Conservation (phyloP, 2,329 filamentous ascomycete genomes). For the Colletotrichum plurivorum region DNA sequence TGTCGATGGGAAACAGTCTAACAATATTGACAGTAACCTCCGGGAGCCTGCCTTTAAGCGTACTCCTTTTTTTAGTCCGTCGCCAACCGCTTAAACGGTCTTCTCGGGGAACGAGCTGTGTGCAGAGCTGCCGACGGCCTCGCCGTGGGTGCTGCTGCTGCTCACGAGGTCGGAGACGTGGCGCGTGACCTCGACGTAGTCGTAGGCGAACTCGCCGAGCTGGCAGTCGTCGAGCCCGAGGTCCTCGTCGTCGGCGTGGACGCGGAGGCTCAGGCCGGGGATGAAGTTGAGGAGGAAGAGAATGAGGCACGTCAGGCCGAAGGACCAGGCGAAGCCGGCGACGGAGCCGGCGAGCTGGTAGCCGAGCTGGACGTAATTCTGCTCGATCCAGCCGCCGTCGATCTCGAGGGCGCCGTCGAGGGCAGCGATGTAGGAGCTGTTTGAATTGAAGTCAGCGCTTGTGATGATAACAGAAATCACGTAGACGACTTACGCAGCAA, state of each 20-base stretch:
- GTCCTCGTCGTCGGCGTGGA: slow-evolving; percentile 76
- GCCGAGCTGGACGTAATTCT: slow-evolving; percentile 79
- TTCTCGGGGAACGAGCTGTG: slow-evolving; percentile 41
- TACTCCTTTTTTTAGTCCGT: too few relatives aligned
- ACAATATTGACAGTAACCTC: neutral
- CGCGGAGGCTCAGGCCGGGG: slow-evolving; percentile 78
- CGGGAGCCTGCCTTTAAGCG: too few relatives aligned
- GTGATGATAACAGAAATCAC: too few relatives aligned
- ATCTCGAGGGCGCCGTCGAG: slow-evolving; percentile 76
- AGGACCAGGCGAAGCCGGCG: slow-evolving; percentile 76
- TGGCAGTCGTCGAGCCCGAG: slow-evolving; percentile 81
- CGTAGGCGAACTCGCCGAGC: slow-evolving; percentile 87
- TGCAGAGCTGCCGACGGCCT: slow-evolving; percentile 31
- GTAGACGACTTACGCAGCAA: slow-evolving; percentile 74
- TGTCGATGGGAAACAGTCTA: neutral
- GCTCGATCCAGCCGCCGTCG: slow-evolving; percentile 78
- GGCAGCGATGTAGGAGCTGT: slow-evolving; percentile 77
- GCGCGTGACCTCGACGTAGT: slow-evolving; percentile 80
- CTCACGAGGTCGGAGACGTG: slow-evolving; percentile 68
- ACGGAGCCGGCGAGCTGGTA: slow-evolving; percentile 79
- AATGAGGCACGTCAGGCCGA: slow-evolving; percentile 77
- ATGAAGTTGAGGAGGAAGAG: slow-evolving; percentile 80
- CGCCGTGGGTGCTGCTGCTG: slow-evolving; percentile 24
- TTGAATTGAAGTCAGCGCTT: neutral
- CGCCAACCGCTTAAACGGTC: slow-evolving; percentile 14